Evolutionary conservation across 148 eudicot species (phyloP), one percentile per base, ranked within the genome.

Genomic region (Chenopodium album): DNA sequence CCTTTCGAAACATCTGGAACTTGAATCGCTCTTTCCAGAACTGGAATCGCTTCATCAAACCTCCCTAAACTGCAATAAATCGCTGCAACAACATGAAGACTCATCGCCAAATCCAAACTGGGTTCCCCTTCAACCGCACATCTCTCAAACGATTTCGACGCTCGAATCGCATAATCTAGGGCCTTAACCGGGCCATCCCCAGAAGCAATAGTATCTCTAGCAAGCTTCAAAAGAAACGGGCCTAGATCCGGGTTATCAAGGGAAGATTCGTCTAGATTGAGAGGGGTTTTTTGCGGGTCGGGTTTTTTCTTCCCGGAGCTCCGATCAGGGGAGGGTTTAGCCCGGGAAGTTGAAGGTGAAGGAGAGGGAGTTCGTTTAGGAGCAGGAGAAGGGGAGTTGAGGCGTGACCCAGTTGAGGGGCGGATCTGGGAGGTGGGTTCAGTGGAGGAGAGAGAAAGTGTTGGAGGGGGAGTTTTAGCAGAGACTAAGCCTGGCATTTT

Each of bases 171-270:
- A 71, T 87, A 94, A 11, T 96, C 99, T 22, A 96, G 71, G 6
- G 99, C 99, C 90, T 91, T 94, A 60, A 81, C 84, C 26, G 95
- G 94, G 0, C 97, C 97, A 54, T 96, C 99, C 0, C 99, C 99
- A 0, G 97, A 89, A 1, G 97, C 98, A 31, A 96, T 92, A 1
- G 95, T 92, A 76, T 96, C 98, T 0, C 98, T 77, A 9, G 99
- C 98, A 1, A 92, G 90, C 69, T 96, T 96, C 4, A 96, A 70
- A 0, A 96, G 85, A 59, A 96, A 96, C 20, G 99, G 99, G 23
- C 99, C 99, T 9, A 96, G 98, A 90, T 96, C 99, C 41, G 99
- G 99, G 84, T 96, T 94, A 65, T 96, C 99, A 7, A 95, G 89
- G 0, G 97, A 86, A 0, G 99, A 78, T 46, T 93, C 98, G 17